Evolutionary conservation across 305 asterid genomes (phyloP).

Genomic region (Caryopteris hybrid): DNA sequence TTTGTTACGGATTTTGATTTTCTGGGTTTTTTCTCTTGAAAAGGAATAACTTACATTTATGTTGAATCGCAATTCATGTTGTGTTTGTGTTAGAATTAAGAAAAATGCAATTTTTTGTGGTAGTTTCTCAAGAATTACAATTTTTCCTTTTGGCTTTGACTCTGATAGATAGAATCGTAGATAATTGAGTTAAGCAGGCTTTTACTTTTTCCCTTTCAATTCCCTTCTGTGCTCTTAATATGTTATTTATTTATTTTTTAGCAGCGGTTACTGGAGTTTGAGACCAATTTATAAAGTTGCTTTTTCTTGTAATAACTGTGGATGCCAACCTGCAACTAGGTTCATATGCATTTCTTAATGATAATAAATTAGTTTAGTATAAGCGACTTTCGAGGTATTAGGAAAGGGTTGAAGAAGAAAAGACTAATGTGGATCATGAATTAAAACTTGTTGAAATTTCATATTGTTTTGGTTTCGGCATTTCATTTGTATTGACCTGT

Average conservation of each 20-base stretch:
- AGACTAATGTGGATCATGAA: background rate
- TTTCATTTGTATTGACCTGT: no score
- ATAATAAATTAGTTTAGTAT: background rate
- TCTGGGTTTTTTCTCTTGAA: constrained; percentile 12
- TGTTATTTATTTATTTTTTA: background rate
- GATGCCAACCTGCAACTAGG: background rate
- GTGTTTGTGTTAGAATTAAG: background rate
- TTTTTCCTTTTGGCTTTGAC: background rate
- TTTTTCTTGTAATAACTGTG: background rate
- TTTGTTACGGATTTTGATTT: constrained; percentile 6
- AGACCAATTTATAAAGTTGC: no score
- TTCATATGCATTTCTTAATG: background rate
- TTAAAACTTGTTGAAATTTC: background rate
- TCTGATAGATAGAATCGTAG: background rate
- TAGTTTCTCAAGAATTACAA: background rate
- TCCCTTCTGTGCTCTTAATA: background rate
- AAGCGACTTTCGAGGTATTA: background rate
- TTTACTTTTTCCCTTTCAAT: background rate
- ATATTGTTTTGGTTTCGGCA: background rate
- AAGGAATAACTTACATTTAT: background rate
- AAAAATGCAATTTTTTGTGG: background rate
- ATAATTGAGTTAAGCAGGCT: background rate
- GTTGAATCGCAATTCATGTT: background rate
- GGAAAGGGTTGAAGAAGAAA: background rate
- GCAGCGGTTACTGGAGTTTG: no score